Evolutionary conservation across 441 rosid genomes (phyloP), one percentile per base, ranked within the genome.

Genomic region (Populus hybrid): DNA sequence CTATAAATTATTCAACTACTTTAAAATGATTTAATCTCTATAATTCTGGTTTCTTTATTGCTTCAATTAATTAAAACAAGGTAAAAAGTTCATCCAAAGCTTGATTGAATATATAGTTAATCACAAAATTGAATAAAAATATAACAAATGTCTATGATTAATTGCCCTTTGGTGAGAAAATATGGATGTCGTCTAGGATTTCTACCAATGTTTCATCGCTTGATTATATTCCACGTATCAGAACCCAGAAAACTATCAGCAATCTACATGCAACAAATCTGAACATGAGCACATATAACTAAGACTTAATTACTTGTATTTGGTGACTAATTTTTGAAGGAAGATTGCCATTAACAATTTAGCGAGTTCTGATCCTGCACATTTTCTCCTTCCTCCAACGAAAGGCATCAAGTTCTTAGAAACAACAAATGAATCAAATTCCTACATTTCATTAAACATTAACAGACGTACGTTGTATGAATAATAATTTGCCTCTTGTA

Each of bases 321-420:
- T 79, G 40, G 87, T 74, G 70, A 83, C 85, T 23, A 81, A 40
- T 65, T 83, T 81, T 28, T 86, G 87, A 6, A 86, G 72, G 18
- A 83, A 86, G 69, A 72, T 77, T 3, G 83, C 78, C 67, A 84
- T 6, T 61, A 82, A 72, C 1, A 73, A 78, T 50, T 63, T 82
- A 4, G 59, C 24, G 20, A 57, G 83, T 21, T 85, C 86, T 8
- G 85, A 79, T 3, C 88, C 85, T 0, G 79, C 81, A 40, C 88
- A 81, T 11, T 83, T 80, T 69, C 75, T 83, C 18, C 61, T 76
- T 50, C 89, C 89, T 21, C 70, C 75, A 10, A 85, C 89, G 38
- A 84, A 86, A 2, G 86, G 85, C 70, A 79, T 85, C 64, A 81
- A 83, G 20, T 85, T 78, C 69, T 80, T 74, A 1, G 73, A 70